phyloP scores from a whole-genome alignment of 371 early-diverging fungal species.

The Mortierella sp. region DNA sequence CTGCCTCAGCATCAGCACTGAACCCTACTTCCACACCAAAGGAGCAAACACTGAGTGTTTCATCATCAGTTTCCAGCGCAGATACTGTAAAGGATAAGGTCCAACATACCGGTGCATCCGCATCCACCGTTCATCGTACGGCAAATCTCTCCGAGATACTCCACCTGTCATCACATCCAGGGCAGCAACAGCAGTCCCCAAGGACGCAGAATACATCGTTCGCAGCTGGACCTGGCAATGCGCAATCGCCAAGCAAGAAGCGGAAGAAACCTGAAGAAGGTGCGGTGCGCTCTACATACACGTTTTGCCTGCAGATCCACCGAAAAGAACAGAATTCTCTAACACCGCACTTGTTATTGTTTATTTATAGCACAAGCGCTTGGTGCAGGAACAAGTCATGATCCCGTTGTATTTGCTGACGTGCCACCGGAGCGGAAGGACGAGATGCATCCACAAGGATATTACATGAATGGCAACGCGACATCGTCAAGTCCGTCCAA shows the following conservation, averaged over 20 bases:
- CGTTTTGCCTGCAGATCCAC: background rate
- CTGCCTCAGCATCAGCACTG: background rate
- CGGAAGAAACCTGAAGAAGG: conserved; percentile 26
- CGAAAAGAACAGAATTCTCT: background rate
- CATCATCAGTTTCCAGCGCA: background rate
- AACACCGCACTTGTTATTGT: background rate
- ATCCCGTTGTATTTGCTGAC: conserved; percentile 5
- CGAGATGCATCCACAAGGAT: conserved; percentile 1
- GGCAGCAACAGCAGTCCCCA: background rate
- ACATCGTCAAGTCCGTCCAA: conserved; percentile 8
- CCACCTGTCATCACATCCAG: background rate
- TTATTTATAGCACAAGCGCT: background rate
- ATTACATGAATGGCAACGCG: conserved; percentile 1
- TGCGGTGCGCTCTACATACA: too few species aligned
- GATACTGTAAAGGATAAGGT: background rate
- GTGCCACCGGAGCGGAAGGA: background rate
- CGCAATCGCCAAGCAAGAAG: conserved; percentile 5
- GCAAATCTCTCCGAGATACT: conserved; percentile 16
- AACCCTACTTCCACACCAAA: too few species aligned
- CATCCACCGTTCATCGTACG: background rate
- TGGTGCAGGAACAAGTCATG: conserved; percentile 11
- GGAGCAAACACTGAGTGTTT: too few species aligned
- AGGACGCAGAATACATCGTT: conserved; percentile 5
- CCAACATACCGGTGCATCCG: conserved; percentile 8
- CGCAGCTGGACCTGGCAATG: background rate